phyloP scores from a whole-genome alignment of 2,329 filamentous ascomycete species.

The Cordyceps cateniannulata region DNA sequence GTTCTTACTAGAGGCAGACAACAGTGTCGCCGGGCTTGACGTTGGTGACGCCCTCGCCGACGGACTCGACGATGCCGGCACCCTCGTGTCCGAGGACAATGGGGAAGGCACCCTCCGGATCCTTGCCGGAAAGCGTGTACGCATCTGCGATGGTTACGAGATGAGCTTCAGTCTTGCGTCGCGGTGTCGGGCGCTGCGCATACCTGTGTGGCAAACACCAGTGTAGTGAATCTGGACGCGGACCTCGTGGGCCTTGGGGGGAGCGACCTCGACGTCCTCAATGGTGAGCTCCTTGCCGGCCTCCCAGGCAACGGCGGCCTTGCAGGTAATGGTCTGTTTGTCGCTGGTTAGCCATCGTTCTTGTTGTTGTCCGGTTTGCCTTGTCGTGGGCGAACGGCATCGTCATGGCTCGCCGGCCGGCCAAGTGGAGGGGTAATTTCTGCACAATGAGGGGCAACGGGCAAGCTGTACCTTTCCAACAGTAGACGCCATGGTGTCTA shows the following conservation, averaged over 20 bases:
- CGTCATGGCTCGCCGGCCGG: constrained; percentile 2
- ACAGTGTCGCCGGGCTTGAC: constrained; percentile 94
- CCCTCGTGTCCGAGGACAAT: constrained; percentile 86
- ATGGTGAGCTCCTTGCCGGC: constrained; percentile 82
- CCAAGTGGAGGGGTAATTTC: constrained; percentile 18
- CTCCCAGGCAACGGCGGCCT: constrained; percentile 97
- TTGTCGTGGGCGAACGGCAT: background rate
- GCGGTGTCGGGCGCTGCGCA: constrained; percentile 13
- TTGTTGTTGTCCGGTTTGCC: background rate
- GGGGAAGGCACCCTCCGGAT: constrained; percentile 91
- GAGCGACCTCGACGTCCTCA: constrained; percentile 87
- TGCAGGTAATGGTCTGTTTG: constrained; percentile 81
- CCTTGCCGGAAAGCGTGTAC: constrained; percentile 92
- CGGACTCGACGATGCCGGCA: constrained; percentile 85
- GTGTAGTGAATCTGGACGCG: constrained; percentile 97
- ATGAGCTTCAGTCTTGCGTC: background rate
- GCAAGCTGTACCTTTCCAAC: constrained; percentile 40
- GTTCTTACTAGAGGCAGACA: constrained; percentile 70
- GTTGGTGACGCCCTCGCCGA: constrained; percentile 89
- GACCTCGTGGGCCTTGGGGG: constrained; percentile 88
- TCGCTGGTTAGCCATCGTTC: background rate
- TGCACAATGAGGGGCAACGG: background rate
- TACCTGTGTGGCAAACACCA: constrained; percentile 96
- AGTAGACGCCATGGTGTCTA: constrained; percentile 40
- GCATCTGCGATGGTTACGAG: constrained; percentile 53